Conservation (phyloP, 2,329 filamentous ascomycete genomes). For the Myriosclerotinia duriaeana region DNA sequence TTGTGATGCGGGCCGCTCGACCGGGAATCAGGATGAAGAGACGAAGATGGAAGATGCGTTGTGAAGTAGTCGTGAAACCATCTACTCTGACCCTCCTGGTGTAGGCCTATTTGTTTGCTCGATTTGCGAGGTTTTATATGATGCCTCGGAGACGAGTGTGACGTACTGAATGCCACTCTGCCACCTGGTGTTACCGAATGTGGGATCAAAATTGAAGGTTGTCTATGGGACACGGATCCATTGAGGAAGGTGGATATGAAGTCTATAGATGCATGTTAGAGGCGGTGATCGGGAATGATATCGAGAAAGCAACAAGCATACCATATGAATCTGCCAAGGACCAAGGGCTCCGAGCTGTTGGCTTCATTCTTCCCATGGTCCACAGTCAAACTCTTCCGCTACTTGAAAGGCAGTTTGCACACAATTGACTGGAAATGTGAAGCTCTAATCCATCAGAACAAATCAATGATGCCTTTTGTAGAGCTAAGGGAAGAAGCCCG, state of each 20-base stretch:
- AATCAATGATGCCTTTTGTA: constrained; percentile 10
- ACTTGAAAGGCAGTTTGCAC: neutral
- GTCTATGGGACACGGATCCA: constrained; percentile 22
- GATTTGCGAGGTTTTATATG: constrained; percentile 14
- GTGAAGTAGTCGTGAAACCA: constrained; percentile 95
- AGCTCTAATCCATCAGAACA: neutral
- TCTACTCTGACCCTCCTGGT: constrained; percentile 27
- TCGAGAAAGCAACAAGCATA: constrained; percentile 22
- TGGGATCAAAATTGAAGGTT: constrained; percentile 1
- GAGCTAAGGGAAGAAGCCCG: neutral
- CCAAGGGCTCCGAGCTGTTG: constrained; percentile 31
- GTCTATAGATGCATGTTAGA: constrained; percentile 29
- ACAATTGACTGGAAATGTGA: neutral
- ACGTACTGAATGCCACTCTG: constrained; percentile 23
- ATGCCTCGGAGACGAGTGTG: constrained; percentile 14
- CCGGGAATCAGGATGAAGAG: constrained; percentile 82
- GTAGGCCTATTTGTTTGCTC: constrained; percentile 19
- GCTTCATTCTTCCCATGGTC: constrained; percentile 29
- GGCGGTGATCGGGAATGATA: neutral
- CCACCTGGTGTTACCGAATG: constrained; percentile 19
- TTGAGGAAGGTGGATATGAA: constrained; percentile 38
- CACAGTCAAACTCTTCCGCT: neutral
- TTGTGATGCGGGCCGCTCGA: constrained; percentile 72
- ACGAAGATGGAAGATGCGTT: constrained; percentile 90
- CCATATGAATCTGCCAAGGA: constrained; percentile 40